Evolutionary conservation across 139 green algal genomes (phyloP), one percentile per base, ranked within the genome.

Genomic region (Coelastrella sp.): DNA sequence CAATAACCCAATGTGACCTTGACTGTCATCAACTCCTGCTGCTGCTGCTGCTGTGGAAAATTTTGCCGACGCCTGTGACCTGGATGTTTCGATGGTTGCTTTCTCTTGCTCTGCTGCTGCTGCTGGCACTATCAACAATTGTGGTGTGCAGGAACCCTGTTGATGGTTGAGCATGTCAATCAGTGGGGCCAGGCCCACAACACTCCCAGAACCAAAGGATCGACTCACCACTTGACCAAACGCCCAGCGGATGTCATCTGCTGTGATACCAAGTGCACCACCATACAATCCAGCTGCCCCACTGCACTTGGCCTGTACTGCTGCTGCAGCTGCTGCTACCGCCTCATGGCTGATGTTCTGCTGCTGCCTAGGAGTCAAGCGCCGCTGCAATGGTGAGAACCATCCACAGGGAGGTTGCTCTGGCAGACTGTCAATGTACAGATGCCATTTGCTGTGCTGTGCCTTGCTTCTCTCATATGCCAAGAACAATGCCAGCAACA

Each of bases 101-200:
- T 25, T 10, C 9, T 10, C 72, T 25, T 15, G 4, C 17, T 27
- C 11, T 59, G 25, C 15, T 20, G 35, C 78, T 83, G 49, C 35
- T 83, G n/a, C 49, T 83, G 14, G 59, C 19, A 14, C 59, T 75
- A 25, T 61, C 35, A 83, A 20, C 68, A 65, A 56, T 66, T 78
- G 59, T 6, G 91, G 91, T 15, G 11, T 61, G 11, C 60, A 22
- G 0, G 84, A 35, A 10, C 88, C 84, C 20, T 79, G 81, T 15
- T 86, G 35, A 89, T 93, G 91, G 89, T 93, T 93, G 22, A 72
- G 56, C 56, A 91, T 76, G 72, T 92, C 91, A 1, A 93, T 92
- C 58, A 89, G 81, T 1, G 91, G 91, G 0, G 91, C 91, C 20
- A 93, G 58, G 7, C 35, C 91, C 4, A 93, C 17, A 24, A 87